Evolutionary conservation across 208 protist genomes (phyloP), one percentile per base, ranked within the genome.

Genomic region (Balamuthia mandrillaris): DNA sequence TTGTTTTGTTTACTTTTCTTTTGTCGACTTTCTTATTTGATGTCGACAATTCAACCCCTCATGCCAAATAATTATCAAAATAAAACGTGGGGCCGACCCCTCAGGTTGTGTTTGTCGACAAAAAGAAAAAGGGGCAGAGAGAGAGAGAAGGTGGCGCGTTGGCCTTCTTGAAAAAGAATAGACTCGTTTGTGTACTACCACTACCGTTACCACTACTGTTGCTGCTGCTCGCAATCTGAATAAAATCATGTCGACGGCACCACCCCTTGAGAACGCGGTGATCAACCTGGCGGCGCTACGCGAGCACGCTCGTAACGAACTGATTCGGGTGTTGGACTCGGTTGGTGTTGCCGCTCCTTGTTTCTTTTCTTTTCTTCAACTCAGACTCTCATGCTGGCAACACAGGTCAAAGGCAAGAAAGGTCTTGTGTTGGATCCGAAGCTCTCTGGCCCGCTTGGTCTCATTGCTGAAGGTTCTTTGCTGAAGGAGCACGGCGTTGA

Each of bases 401-500:
- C 29, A 14, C 27, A 84, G 78, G 41, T 88, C 0, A 70, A 41
- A 27, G 84, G 87, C n/a, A 70, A 60, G 18, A 93, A 95, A 68
- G 90, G 79, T 42, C 86, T 94, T 2, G 87, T 95, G 35, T 49
- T 94, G 27, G 93, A 95, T 78, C 75, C 81, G 51, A 78, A 89
- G 33, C 81, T 94, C 7, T 90, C 90, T 33, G 93, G 92, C 24
- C 85, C 89, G 51, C 61, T 94, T 9, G 90, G 89, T 41, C 74
- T 91, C 33, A 81, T 95, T 44, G 86, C 88, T 21, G 89, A 93
- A 60, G 87, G 87, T 4, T 44, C 74, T 47, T 72, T 93, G 21
- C 60, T 94, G 33, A 91, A 91, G 86, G 79, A 88, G 31, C 70
- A 93, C 77, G 91, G 90, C 45, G 90, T 92, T n/a, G 91, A 93